A percentile compares a stretch with the other conserved stretches of the same genome.
These are phyloP conservation scores for Atractiella rhizophila DNA, from an alignment of 768 basidiomycete genomes.

Conservation along the genomic window DNA sequence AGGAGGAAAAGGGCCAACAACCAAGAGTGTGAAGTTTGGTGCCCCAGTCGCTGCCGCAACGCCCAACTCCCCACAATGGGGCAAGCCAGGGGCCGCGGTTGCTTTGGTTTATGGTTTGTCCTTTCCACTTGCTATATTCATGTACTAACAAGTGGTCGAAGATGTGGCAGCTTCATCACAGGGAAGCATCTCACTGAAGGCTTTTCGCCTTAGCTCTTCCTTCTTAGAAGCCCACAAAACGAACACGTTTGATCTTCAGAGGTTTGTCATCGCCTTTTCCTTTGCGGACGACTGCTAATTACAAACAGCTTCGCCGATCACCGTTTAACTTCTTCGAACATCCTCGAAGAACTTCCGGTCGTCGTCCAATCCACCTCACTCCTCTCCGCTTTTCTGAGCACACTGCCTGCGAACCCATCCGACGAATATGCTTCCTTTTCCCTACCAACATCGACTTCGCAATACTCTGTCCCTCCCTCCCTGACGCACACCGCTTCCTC, in stretches of 20 bases:
- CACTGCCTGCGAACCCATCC: constrained; percentile 8
- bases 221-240: constrained; percentile 1
- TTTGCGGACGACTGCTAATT: constrained; percentile 1
- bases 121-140: background rate
- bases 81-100: no score
- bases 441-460: constrained; percentile 2
- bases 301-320: constrained; percentile 10
- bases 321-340: constrained; percentile 12
- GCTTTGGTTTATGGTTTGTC: background rate
- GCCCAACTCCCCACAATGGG: no score
- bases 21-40: no score
- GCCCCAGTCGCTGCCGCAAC: no score
- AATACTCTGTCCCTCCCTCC: constrained; percentile 9
- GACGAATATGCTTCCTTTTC: background rate
- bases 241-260: constrained; percentile 2
- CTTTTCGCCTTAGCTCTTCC: constrained; percentile 2
- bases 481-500: constrained; percentile 9
- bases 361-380: constrained; percentile 11
- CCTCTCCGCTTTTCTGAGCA: constrained; percentile 14
- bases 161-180: background rate
- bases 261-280: background rate
- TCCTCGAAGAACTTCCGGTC: constrained; percentile 15
- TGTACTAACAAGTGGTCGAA: background rate
- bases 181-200: constrained; percentile 4
- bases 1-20: no score